These are phyloP conservation scores for Cyanidiococcus yangmingshanensis DNA, from an alignment of 23 red algal genomes.

Conservation along the genomic window DNA sequence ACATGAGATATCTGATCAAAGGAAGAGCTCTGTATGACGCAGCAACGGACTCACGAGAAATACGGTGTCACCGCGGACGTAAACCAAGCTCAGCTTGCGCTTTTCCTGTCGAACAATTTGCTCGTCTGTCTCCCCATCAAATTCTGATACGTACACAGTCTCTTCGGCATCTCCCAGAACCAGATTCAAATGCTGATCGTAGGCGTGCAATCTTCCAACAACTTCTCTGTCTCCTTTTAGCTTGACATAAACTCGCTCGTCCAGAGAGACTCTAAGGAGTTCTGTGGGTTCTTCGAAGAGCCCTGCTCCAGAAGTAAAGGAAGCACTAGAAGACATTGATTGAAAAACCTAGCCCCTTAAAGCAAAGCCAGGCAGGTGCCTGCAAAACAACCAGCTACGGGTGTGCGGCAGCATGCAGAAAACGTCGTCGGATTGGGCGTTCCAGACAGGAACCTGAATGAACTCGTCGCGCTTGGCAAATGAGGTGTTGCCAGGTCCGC, in stretches of 20 bases:
- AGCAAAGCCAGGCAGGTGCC: too few relatives aligned
- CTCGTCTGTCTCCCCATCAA: conserved; percentile 93
- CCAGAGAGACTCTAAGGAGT: conserved; percentile 70
- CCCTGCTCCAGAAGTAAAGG: neutral
- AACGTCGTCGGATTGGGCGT: too few relatives aligned
- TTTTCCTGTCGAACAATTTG: conserved; percentile 60
- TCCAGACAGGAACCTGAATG: too few relatives aligned
- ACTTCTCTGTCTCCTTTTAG: conserved; percentile 83
- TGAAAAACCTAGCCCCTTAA: too few relatives aligned
- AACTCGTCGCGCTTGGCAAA: too few relatives aligned
- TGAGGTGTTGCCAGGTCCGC: too few relatives aligned
- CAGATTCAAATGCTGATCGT: conserved; percentile 99
- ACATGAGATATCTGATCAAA: neutral
- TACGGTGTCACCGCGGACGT: conserved; percentile 89
- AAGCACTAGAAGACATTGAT: too few relatives aligned
- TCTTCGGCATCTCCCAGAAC: conserved; percentile 87
- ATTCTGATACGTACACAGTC: conserved; percentile 52
- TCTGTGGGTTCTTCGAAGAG: conserved; percentile 55
- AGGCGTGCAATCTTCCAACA: conserved; percentile 78
- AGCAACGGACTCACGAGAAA: conserved; percentile 81
- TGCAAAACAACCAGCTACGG: too few relatives aligned
- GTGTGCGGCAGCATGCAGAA: too few relatives aligned
- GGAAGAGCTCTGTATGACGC: conserved; percentile 22
- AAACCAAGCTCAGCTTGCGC: conserved; percentile 75
- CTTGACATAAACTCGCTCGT: conserved; percentile 81